A percentile compares a stretch with the other conserved stretches of the same genome.
Conservation (phyloP, 2,329 filamentous ascomycete species). For the Phyllachora maydis region DNA sequence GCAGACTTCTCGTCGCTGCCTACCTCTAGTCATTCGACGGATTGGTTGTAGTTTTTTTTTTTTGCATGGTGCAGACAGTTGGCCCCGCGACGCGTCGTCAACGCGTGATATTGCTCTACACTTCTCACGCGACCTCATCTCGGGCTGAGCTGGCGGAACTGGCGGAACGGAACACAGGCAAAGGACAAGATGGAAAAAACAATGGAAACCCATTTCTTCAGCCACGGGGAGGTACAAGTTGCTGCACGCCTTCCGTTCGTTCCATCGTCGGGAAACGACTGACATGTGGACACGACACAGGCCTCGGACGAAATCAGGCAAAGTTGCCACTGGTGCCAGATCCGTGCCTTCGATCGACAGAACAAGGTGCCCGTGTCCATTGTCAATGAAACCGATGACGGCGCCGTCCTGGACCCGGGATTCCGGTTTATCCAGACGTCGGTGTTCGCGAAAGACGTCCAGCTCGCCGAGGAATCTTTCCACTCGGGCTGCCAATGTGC, state of each 20-base stretch:
- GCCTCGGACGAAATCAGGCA: conserved; percentile 14
- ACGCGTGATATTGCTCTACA: too few species aligned
- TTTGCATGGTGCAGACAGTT: too few species aligned
- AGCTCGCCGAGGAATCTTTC: conserved; percentile 36
- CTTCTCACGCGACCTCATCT: too few species aligned
- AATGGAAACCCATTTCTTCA: conserved; percentile 35
- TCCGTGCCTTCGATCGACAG: conserved; percentile 30
- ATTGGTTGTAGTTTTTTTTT: too few species aligned
- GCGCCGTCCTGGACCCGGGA: conserved; percentile 28
- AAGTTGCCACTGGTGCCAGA: conserved; percentile 40
- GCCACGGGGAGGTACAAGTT: conserved; percentile 16
- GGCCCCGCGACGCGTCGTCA: too few species aligned
- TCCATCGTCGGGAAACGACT: conserved; percentile 1
- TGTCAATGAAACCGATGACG: conserved; percentile 37
- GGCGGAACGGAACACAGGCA: too few species aligned
- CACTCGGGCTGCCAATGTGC: conserved; percentile 49
- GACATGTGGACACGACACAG: conserved; percentile 2
- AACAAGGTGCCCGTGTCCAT: conserved; percentile 33
- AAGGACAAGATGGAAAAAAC: too few species aligned
- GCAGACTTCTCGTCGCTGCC: too few species aligned
- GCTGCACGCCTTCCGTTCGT: too few species aligned
- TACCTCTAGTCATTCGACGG: too few species aligned
- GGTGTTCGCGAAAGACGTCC: conserved; percentile 36
- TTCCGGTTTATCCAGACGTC: conserved; percentile 51
- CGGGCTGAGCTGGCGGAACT: too few species aligned